Conservation (phyloP, 2,329 filamentous ascomycete genomes). For the Penicillium polonicum region DNA sequence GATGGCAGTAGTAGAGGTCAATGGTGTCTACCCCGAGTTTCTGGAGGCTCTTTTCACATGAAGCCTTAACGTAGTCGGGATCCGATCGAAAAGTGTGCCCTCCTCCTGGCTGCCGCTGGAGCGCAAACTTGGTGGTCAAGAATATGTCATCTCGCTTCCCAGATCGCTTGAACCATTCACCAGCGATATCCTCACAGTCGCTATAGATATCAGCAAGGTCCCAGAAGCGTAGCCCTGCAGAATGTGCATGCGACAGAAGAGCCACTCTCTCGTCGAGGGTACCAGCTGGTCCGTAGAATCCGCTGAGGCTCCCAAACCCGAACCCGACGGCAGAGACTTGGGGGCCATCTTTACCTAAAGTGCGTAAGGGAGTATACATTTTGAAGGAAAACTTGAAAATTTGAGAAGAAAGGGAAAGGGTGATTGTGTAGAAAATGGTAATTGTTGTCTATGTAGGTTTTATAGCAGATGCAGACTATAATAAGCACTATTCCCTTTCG, state of each 20-base stretch:
- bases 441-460: not conserved
- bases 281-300: conserved; percentile 18
- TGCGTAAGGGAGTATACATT: not conserved
- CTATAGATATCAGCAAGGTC: conserved; percentile 34
- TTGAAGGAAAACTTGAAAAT: not conserved
- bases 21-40: conserved; percentile 40
- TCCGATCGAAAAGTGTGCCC: conserved; percentile 31
- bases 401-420: not conserved
- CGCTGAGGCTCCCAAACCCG: conserved; percentile 19
- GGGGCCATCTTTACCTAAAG: conserved; percentile 11
- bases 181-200: conserved; percentile 30
- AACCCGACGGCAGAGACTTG: conserved; percentile 21
- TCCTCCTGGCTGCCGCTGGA: not conserved
- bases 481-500: not conserved
- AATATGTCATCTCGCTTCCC: conserved; percentile 42
- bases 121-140: conserved; percentile 41
- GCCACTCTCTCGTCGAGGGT: conserved; percentile 10
- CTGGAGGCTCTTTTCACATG: conserved; percentile 38
- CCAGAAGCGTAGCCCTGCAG: conserved; percentile 30
- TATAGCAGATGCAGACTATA: not conserved
- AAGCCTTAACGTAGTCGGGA: conserved; percentile 37
- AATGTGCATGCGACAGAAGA: conserved; percentile 29
- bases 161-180: conserved; percentile 42
- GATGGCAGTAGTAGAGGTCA: conserved; percentile 47
- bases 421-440: no score